A percentile compares a stretch with the other conserved stretches of the same genome.
Evolutionary conservation across 768 basidiomycete species (phyloP).

Genomic region (Lactarius trivialis): DNA sequence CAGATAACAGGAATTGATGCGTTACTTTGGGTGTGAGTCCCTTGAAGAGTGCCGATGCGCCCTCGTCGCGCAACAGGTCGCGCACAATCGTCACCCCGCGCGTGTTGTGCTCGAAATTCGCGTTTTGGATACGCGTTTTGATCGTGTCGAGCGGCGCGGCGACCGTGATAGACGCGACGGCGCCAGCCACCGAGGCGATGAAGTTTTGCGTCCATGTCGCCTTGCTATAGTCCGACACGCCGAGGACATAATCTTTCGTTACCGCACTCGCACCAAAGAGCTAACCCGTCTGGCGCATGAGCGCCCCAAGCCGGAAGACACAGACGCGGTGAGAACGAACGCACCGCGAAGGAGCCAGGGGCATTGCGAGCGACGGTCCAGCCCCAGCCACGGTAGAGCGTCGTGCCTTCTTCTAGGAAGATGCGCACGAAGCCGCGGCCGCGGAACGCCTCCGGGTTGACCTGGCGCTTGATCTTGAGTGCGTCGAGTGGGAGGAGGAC

Average conservation of each 20-base stretch:
- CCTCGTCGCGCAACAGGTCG: conserved; percentile 86
- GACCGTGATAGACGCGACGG: conserved; percentile 90
- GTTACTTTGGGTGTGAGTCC: conserved; percentile 91
- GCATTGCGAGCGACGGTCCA: conserved; percentile 99
- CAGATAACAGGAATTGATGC: background rate
- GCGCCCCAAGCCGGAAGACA: background rate
- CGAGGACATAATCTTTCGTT: conserved; percentile 90
- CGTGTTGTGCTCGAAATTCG: conserved; percentile 88
- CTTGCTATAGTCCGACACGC: conserved; percentile 81
- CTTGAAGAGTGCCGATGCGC: conserved; percentile 83
- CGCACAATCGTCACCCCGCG: conserved; percentile 73
- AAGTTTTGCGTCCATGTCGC: conserved; percentile 99
- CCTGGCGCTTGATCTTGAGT: conserved; percentile 97
- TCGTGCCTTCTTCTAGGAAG: conserved; percentile 84
- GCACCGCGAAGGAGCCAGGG: conserved; percentile 88
- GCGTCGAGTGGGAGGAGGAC: conserved; percentile 94
- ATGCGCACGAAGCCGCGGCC: conserved; percentile 88
- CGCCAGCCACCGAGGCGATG: conserved; percentile 88
- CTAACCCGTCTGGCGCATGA: conserved; percentile 34
- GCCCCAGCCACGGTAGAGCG: conserved; percentile 95
- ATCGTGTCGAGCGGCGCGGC: conserved; percentile 94
- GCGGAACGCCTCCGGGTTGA: conserved; percentile 96
- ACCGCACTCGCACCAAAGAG: conserved; percentile 95
- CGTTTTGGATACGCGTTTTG: conserved; percentile 98
- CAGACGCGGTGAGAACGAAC: conserved; percentile 27